Conservation (phyloP, 2,329 filamentous ascomycete genomes). For the Nothophaeocryptopus gaeumannii region DNA sequence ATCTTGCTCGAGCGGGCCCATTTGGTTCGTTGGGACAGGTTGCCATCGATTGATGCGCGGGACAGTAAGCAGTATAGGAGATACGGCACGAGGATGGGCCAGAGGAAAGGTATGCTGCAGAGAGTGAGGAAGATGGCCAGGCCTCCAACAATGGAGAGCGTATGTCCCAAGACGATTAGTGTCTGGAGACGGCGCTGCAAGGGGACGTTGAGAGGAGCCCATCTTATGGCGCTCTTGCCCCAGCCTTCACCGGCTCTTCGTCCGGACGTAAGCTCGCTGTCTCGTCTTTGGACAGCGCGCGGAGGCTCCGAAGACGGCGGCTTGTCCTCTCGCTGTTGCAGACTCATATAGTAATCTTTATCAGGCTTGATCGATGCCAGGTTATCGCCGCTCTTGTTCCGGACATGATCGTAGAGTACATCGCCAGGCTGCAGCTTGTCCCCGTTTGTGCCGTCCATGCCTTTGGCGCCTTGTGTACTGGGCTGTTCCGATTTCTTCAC, state of each 20-base stretch:
- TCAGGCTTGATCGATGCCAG: conserved; percentile 34
- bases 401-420: conserved; percentile 45
- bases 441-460: conserved; percentile 13
- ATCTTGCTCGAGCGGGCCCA: conserved; percentile 69
- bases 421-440: conserved; percentile 22
- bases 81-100: conserved; percentile 77
- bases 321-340: conserved; percentile 37
- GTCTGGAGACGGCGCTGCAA: conserved; percentile 52
- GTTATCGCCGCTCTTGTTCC: conserved; percentile 44
- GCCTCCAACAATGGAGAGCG: conserved; percentile 46
- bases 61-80: conserved; percentile 81
- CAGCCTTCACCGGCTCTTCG: conserved; percentile 54
- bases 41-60: conserved; percentile 71
- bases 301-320: conserved; percentile 24
- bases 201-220: conserved; percentile 76
- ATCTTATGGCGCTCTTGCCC: conserved; percentile 62
- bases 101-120: conserved; percentile 85
- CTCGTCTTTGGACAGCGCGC: conserved; percentile 18
- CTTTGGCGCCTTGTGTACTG: conserved; percentile 7
- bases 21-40: conserved; percentile 69
- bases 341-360: conserved; percentile 19
- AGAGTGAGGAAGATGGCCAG: conserved; percentile 85
- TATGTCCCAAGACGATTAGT: conserved; percentile 49
- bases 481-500: conserved; percentile 12
- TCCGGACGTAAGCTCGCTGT: conserved; percentile 49